Evolutionary conservation across 176 grass and related monocot genomes (phyloP).

Genomic region (Melocanna baccifera): DNA sequence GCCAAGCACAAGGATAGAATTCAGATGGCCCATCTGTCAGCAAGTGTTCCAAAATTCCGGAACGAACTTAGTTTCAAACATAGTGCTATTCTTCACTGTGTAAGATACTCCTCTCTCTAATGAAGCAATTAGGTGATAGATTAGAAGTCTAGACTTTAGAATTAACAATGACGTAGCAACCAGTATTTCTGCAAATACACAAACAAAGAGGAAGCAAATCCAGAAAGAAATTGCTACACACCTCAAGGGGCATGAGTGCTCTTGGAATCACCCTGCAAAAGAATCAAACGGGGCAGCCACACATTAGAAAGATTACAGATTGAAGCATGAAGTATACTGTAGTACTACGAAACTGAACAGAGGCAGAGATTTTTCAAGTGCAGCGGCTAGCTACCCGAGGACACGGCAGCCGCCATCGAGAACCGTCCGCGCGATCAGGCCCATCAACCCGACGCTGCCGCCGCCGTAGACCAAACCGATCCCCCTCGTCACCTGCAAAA

Average conservation of each 20-base stretch:
- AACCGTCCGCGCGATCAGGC: constrained; percentile 86
- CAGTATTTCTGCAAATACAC: background rate
- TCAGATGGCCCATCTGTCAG: background rate
- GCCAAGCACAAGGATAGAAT: background rate
- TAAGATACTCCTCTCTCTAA: background rate
- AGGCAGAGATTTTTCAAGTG: background rate
- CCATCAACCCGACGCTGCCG: constrained; percentile 94
- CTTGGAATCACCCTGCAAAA: constrained; percentile 81
- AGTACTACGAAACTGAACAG: background rate
- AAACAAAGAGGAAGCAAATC: background rate
- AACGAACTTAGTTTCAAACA: background rate
- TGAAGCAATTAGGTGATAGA: background rate
- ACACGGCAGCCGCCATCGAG: constrained; percentile 77
- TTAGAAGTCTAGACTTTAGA: background rate
- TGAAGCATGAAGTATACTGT: background rate
- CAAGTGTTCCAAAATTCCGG: background rate
- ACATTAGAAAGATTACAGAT: background rate
- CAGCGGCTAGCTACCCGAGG: constrained; percentile 47
- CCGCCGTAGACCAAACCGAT: constrained; percentile 95
- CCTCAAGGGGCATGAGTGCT: constrained; percentile 92
- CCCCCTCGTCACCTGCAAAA: constrained; percentile 60
- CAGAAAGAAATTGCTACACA: constrained; percentile 34
- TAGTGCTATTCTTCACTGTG: background rate
- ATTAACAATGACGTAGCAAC: background rate
- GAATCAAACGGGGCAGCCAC: constrained; percentile 15